A percentile compares a stretch with the other conserved stretches of the same genome.
phyloP scores from a whole-genome alignment of 2,329 filamentous ascomycete genomes.

The Chaetomium sp. region DNA sequence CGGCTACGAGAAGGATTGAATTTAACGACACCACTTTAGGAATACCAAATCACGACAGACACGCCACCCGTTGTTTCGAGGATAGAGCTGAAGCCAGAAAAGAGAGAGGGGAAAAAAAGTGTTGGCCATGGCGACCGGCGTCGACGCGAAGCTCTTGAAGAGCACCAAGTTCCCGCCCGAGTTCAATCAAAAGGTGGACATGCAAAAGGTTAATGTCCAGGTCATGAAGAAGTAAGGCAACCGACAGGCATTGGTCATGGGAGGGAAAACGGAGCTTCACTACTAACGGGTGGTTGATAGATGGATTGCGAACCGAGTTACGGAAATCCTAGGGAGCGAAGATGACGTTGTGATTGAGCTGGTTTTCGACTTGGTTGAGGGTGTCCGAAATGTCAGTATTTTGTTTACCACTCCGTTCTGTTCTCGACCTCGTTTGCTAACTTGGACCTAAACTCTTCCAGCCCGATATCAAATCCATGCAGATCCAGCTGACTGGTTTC shows the following conservation, averaged over 20 bases:
- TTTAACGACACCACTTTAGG: no score
- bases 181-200: conserved; percentile 94
- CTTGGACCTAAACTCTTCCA: conserved; percentile 34
- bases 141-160: conserved; percentile 83
- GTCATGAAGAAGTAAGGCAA: conserved; percentile 89
- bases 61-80: not conserved
- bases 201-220: conserved; percentile 92
- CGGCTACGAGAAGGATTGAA: no score
- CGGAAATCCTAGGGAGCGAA: conserved; percentile 81
- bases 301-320: conserved; percentile 89
- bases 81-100: not conserved
- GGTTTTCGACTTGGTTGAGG: conserved; percentile 64
- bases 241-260: not conserved
- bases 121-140: conserved; percentile 65
- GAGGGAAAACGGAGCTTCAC: no score
- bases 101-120: not conserved
- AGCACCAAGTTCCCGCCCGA: conserved; percentile 90
- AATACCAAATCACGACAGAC: not conserved
- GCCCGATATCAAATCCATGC: conserved; percentile 93
- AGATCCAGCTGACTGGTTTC: conserved; percentile 92
- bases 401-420: not conserved
- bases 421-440: conserved; percentile 15
- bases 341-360: conserved; percentile 95
- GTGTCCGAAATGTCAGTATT: conserved; percentile 62
- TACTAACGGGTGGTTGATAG: conserved; percentile 38